These are phyloP conservation scores for Linnemannia schmuckeri DNA, from an alignment of 192 early-diverging fungal genomes.

Conservation along the genomic window DNA sequence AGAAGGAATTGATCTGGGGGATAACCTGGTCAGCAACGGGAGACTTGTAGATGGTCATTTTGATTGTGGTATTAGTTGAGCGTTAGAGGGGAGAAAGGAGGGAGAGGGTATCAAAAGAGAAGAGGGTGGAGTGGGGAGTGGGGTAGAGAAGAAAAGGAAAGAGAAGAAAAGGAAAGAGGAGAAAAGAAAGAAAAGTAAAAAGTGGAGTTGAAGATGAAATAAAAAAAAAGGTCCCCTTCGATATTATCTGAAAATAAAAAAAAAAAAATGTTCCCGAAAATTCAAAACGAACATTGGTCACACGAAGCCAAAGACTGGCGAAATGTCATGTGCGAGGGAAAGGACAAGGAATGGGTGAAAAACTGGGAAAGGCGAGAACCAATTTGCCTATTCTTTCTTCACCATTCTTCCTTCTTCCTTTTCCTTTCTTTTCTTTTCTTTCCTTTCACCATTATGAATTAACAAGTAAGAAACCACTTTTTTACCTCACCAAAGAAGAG, in stretches of 20 bases:
- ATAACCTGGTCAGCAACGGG: slow-evolving; percentile 49
- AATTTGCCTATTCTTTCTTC: neutral
- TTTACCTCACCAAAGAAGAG: slow-evolving; percentile 1
- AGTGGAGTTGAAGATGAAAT: neutral
- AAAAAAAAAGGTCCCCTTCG: neutral
- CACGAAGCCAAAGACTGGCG: neutral
- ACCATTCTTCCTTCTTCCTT: neutral
- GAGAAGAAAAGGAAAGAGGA: slow-evolving; percentile 2
- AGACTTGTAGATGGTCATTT: slow-evolving; percentile 57
- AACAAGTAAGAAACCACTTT: neutral
- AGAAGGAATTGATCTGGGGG: slow-evolving; percentile 59
- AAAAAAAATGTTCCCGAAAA: neutral
- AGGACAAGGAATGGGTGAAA: neutral
- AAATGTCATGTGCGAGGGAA: neutral
- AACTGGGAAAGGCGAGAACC: neutral
- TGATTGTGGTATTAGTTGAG: neutral
- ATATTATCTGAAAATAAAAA: neutral
- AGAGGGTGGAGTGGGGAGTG: neutral
- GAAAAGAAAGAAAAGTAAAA: neutral
- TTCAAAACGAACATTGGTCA: neutral
- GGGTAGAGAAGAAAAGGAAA: slow-evolving; percentile 7
- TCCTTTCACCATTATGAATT: neutral
- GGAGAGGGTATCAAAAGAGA: neutral
- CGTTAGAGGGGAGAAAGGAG: neutral
- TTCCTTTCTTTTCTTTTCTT: neutral